Evolutionary conservation across 2,329 filamentous ascomycete genomes (phyloP).

Genomic region (Thelonectria olida): DNA sequence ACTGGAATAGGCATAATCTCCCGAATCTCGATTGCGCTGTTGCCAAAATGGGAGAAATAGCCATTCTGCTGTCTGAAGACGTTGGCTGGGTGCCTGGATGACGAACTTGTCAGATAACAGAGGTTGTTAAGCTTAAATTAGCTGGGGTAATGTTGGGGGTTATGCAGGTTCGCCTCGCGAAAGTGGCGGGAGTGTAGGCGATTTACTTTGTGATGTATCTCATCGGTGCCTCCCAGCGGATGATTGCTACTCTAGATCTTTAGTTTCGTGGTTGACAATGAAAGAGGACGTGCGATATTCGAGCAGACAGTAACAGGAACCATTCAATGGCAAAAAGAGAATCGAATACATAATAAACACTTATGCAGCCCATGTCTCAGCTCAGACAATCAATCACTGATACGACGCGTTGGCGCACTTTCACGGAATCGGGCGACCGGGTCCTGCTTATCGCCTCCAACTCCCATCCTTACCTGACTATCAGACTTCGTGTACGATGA

Average conservation of each 20-base stretch:
- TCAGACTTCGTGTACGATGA: conserved; percentile 5
- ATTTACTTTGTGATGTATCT: background rate
- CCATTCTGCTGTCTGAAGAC: conserved; percentile 1
- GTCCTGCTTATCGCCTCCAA: conserved; percentile 7
- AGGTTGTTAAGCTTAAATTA: conserved; percentile 17
- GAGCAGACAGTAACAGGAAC: background rate
- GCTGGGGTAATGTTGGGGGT: background rate
- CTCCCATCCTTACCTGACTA: background rate
- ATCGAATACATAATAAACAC: background rate
- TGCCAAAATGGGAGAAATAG: conserved; percentile 13
- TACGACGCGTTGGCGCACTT: background rate
- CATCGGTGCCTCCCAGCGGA: background rate
- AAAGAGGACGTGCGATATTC: background rate
- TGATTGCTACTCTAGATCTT: background rate
- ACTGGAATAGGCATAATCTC: conserved; percentile 5
- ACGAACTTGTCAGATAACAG: background rate
- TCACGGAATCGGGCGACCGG: conserved; percentile 1
- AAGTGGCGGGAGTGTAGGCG: background rate
- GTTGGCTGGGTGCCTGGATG: background rate
- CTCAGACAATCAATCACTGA: background rate
- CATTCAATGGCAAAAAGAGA: background rate
- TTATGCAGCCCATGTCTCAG: background rate
- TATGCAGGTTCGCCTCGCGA: background rate
- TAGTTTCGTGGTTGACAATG: background rate
- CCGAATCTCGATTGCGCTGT: background rate